Evolutionary conservation across 2,329 filamentous ascomycete genomes (phyloP).

Genomic region (Exophiala mesophila): DNA sequence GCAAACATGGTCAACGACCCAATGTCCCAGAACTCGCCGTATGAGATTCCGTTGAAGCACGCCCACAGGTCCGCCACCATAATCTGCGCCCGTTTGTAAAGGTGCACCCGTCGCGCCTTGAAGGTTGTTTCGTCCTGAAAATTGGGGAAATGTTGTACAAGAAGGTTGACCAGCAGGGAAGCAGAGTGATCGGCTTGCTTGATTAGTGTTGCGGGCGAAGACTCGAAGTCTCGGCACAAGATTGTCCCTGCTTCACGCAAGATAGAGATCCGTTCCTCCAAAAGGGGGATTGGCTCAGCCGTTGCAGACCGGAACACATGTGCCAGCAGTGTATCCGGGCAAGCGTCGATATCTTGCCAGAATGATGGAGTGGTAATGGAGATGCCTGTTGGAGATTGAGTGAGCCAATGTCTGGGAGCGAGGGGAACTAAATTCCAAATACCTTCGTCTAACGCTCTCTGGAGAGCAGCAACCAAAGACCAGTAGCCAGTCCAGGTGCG

Average conservation of each 20-base stretch:
- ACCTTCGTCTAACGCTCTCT: constrained; percentile 85
- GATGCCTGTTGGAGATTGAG: constrained; percentile 52
- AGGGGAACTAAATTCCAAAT: constrained; percentile 26
- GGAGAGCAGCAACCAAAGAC: constrained; percentile 82
- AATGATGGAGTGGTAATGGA: constrained; percentile 85
- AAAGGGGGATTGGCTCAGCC: constrained; percentile 78
- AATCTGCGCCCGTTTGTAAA: constrained; percentile 94
- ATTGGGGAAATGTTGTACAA: constrained; percentile 68
- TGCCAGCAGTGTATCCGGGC: constrained; percentile 66
- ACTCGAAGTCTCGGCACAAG: constrained; percentile 72
- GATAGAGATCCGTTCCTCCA: constrained; percentile 71
- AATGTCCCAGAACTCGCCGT: constrained; percentile 81
- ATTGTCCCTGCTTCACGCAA: constrained; percentile 78
- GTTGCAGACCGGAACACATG: constrained; percentile 84
- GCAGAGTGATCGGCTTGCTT: constrained; percentile 71
- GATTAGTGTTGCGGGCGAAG: constrained; percentile 69
- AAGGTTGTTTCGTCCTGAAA: constrained; percentile 79
- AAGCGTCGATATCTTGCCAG: constrained; percentile 73
- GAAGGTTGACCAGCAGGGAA: constrained; percentile 75
- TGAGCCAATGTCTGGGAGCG: neutral
- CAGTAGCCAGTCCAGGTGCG: constrained; percentile 90
- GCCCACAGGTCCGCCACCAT: constrained; percentile 96
- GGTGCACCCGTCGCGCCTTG: constrained; percentile 68
- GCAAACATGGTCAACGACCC: constrained; percentile 93
- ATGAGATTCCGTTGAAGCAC: constrained; percentile 76